Evolutionary conservation across 208 protist genomes (phyloP).

Genomic region (Leishmania mexicana): DNA sequence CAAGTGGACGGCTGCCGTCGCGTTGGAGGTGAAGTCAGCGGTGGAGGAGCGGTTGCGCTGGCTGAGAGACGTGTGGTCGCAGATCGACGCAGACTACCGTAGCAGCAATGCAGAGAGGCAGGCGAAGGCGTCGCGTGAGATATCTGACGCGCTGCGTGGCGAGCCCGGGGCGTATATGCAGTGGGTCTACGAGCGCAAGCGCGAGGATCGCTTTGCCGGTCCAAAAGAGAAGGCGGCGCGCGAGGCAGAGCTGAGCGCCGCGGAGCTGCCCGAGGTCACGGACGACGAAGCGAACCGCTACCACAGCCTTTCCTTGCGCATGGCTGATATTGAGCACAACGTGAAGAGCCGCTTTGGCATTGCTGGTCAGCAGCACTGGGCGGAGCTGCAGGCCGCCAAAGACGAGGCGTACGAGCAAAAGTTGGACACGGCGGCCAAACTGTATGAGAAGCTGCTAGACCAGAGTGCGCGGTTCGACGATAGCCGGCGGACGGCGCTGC

Average conservation of each 20-base stretch:
- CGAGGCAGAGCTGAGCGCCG: conserved; percentile 44
- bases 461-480: conserved; percentile 75
- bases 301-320: conserved; percentile 61
- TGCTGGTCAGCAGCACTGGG: conserved; percentile 86
- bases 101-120: conserved; percentile 64
- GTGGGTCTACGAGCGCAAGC: conserved; percentile 85
- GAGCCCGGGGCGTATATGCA: conserved; percentile 87
- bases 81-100: conserved; percentile 90
- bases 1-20: conserved; percentile 69
- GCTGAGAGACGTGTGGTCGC: conserved; percentile 87
- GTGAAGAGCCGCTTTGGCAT: conserved; percentile 77
- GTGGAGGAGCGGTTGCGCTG: conserved; percentile 74
- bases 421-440: conserved; percentile 68
- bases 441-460: conserved; percentile 79
- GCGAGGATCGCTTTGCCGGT: conserved; percentile 64
- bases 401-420: conserved; percentile 80
- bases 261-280: conserved; percentile 72
- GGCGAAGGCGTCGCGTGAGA: conserved; percentile 69
- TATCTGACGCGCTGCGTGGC: conserved; percentile 68
- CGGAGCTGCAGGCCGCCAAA: conserved; percentile 83
- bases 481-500: conserved; percentile 62
- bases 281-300: conserved; percentile 86
- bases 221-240: conserved; percentile 47
- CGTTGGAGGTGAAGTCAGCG: conserved; percentile 64
- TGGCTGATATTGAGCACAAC: conserved; percentile 74